Evolutionary conservation across 2,329 filamentous ascomycete genomes (phyloP).

Genomic region (Cytospora chrysosperma): DNA sequence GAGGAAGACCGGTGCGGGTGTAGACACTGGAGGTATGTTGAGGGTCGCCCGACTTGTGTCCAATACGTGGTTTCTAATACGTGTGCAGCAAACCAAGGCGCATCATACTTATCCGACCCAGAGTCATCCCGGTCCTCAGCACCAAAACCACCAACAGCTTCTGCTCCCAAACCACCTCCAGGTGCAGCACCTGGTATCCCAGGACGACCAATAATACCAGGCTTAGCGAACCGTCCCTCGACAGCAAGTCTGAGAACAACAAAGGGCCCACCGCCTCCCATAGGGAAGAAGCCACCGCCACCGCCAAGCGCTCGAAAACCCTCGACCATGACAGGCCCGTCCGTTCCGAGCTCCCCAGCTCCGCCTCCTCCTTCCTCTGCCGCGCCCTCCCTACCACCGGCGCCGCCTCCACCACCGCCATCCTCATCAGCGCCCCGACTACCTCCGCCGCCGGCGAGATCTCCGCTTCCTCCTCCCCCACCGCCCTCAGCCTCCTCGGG

Average conservation of each 20-base stretch:
- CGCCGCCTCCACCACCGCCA: conserved; percentile 38
- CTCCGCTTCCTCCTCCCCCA: conserved; percentile 35
- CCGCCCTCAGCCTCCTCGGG: conserved; percentile 27
- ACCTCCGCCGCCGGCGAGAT: conserved; percentile 33
- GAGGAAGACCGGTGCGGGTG: conserved; percentile 78
- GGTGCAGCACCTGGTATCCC: conserved; percentile 60
- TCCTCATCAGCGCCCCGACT: conserved; percentile 38
- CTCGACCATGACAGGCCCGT: conserved; percentile 41
- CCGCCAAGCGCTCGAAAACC: conserved; percentile 61
- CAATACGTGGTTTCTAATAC: conserved; percentile 26
- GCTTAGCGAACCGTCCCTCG: conserved; percentile 50
- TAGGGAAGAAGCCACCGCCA: conserved; percentile 73
- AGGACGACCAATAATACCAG: conserved; percentile 50
- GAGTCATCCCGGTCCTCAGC: conserved; percentile 56
- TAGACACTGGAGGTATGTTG: conserved; percentile 66
- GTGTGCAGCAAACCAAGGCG: conserved; percentile 58
- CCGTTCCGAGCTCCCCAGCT: conserved; percentile 33
- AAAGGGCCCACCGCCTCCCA: conserved; percentile 71
- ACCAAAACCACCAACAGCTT: conserved; percentile 52
- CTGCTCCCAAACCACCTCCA: conserved; percentile 60
- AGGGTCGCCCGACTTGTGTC: background rate
- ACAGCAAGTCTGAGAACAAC: conserved; percentile 62
- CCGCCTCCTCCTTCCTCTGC: conserved; percentile 43
- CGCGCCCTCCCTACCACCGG: conserved; percentile 33
- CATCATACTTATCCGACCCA: conserved; percentile 80